Percentiles rank a stretch among this genome's conserved stretches.
phyloP scores from a whole-genome alignment of 2,329 filamentous ascomycete species.

The Neopestalotiopsis rosae region DNA sequence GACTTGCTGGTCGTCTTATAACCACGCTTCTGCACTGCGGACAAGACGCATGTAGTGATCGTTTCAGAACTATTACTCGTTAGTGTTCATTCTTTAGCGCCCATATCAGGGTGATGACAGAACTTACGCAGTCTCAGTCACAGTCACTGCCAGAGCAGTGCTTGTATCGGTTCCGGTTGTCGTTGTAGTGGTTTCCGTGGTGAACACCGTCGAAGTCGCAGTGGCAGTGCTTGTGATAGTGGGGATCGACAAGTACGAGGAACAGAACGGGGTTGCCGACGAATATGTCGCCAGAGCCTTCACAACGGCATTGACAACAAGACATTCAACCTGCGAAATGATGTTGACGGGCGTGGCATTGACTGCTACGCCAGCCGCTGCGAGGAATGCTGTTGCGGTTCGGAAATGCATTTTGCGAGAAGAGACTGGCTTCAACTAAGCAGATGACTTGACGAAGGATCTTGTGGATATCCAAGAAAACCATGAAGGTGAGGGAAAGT shows the following conservation, averaged over 20 bases:
- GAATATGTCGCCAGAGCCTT: too few species aligned
- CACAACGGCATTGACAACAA: too few species aligned
- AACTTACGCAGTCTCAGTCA: neutral
- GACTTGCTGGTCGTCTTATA: neutral
- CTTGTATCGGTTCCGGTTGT: neutral
- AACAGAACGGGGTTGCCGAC: neutral
- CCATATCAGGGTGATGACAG: neutral
- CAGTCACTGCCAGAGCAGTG: neutral
- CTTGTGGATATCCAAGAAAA: too few species aligned
- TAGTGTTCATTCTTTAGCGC: neutral
- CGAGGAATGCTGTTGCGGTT: too few species aligned
- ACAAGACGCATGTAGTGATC: neutral
- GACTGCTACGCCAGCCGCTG: too few species aligned
- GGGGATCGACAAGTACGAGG: neutral
- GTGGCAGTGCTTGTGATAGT: slow-evolving; percentile 6
- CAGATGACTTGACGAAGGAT: too few species aligned
- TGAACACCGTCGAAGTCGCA: neutral
- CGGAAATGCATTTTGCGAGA: too few species aligned
- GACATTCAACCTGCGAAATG: too few species aligned
- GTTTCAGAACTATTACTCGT: neutral
- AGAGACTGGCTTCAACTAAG: too few species aligned
- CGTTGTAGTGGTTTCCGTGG: neutral
- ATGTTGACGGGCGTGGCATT: too few species aligned
- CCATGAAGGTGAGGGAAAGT: too few species aligned
- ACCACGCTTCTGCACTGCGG: neutral